Evolutionary conservation across 306 rosid genomes (phyloP), one percentile per base, ranked within the genome.

Genomic region (Vigna reflexopilosa): DNA sequence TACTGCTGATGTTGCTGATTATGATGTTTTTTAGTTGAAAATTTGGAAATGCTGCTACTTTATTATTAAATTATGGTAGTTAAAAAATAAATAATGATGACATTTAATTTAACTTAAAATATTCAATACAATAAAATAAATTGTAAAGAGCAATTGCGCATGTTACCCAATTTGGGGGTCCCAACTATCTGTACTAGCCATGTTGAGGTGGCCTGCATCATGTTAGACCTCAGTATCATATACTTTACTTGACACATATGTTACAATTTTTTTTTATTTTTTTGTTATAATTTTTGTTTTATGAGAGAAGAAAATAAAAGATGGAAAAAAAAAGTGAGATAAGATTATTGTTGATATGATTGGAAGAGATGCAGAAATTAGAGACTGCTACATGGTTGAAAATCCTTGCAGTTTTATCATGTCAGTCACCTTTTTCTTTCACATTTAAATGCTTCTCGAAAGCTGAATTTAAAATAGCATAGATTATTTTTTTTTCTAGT

Each of bases 141-240:
- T 59, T 28, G 19, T 5, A 7, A 40, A 67, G 24, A 67, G 12
- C 17, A 55, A 52, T 24, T 30, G 11, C 0, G 70, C 79, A 57
- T 68, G 76, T 44, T 68, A 77, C 73, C 74, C 73, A 20, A 13
- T 12, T 40, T 50, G 38, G 10, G 85, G 86, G 80, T 66, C 86
- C 82, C 86, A 65, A 50, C 6, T 4, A 34, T 14, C 44, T 65
- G 79, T 13, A 30, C 67, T 65, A 61, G 52, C 51, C 26, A 64
- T 52, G 79, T 73, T 52, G 54, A 42, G 38, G 69, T 54, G 74
- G 32, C 48, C 42, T 34, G 66, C 36, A 65, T 54, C 61, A 51
- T 51, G 78, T 65, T 64, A 73, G 38, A 12, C 56, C 24, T 19
- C 9, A n/a, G 4, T 47, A 30, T 34, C 80, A 15, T 19, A 55